phyloP scores from a whole-genome alignment of 2,329 filamentous ascomycete genomes.

The Cryphonectria naterciae region DNA sequence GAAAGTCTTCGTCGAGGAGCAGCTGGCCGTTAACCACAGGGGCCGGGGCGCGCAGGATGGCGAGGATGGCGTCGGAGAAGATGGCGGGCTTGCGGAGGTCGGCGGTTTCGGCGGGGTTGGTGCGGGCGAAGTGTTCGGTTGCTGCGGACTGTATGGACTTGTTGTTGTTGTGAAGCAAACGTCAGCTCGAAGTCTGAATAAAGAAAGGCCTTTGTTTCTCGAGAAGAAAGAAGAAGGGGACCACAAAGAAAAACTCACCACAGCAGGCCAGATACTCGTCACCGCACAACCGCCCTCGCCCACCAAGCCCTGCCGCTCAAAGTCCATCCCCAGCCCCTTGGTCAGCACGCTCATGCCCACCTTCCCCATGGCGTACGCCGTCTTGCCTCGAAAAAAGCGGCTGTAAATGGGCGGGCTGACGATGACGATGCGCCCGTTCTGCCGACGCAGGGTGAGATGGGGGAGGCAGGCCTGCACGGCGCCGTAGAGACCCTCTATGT shows the following conservation, averaged over 20 bases:
- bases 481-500: constrained; percentile 76
- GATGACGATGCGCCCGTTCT: constrained; percentile 68
- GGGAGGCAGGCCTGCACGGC: constrained; percentile 71
- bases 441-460: constrained; percentile 57
- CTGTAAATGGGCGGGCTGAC: constrained; percentile 85
- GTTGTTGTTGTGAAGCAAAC: neutral
- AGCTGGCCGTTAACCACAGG: constrained; percentile 70
- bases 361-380: constrained; percentile 80
- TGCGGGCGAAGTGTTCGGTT: constrained; percentile 57
- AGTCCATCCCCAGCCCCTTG: constrained; percentile 83
- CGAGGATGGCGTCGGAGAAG: constrained; percentile 79
- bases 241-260: constrained; percentile 51
- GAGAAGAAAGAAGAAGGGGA: neutral
- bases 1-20: constrained; percentile 80
- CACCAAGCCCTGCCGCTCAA: constrained; percentile 64
- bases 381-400: constrained; percentile 84
- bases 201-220: no score
- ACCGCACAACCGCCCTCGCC: constrained; percentile 65
- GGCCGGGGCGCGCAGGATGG: constrained; percentile 66
- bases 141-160: constrained; percentile 74
- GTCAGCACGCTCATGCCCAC: constrained; percentile 82
- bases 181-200: neutral
- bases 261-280: constrained; percentile 81
- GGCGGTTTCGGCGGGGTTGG: constrained; percentile 50
- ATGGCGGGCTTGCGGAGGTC: constrained; percentile 73